These are phyloP conservation scores for Colletotrichum salicis DNA, from an alignment of 2,329 filamentous ascomycete genomes.

Conservation along the genomic window DNA sequence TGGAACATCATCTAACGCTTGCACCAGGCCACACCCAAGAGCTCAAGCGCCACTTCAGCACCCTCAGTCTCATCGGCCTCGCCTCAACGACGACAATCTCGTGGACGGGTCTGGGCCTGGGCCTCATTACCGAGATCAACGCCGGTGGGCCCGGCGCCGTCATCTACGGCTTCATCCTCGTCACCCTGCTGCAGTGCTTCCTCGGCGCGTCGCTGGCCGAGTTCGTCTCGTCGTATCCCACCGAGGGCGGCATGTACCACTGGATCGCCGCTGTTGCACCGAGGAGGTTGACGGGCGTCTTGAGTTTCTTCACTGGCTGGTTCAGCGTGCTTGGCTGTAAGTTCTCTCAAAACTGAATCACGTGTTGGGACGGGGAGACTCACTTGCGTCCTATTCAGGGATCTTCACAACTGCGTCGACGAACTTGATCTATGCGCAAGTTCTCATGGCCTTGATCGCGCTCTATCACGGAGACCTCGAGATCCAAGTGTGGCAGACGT, in stretches of 20 bases:
- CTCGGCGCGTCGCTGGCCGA: slow-evolving; percentile 57
- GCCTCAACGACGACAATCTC: slow-evolving; percentile 62
- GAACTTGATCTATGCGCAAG: slow-evolving; percentile 55
- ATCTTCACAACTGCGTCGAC: slow-evolving; percentile 57
- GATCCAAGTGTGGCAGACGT: slow-evolving; percentile 59
- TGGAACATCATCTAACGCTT: not conserved
- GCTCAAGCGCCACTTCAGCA: slow-evolving; percentile 58
- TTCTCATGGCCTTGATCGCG: slow-evolving; percentile 53
- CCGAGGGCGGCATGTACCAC: slow-evolving; percentile 61
- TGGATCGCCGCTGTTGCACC: slow-evolving; percentile 61
- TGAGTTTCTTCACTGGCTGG: slow-evolving; percentile 59
- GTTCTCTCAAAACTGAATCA: not conserved
- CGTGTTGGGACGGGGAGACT: not conserved
- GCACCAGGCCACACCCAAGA: slow-evolving; percentile 58
- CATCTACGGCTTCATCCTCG: slow-evolving; percentile 62
- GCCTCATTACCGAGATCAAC: slow-evolving; percentile 57
- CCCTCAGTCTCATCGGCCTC: slow-evolving; percentile 58
- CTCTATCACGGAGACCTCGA: slow-evolving; percentile 51
- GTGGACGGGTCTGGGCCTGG: slow-evolving; percentile 58
- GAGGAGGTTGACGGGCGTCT: slow-evolving; percentile 47
- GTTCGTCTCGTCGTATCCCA: slow-evolving; percentile 59
- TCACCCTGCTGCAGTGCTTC: slow-evolving; percentile 58
- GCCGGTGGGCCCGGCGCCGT: slow-evolving; percentile 59
- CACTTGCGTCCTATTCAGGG: slow-evolving; percentile 41
- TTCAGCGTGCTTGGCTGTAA: slow-evolving; percentile 51